These are phyloP conservation scores for Smallanthus sonchifolius DNA, from an alignment of 129 eudicot species.

Conservation along the genomic window DNA sequence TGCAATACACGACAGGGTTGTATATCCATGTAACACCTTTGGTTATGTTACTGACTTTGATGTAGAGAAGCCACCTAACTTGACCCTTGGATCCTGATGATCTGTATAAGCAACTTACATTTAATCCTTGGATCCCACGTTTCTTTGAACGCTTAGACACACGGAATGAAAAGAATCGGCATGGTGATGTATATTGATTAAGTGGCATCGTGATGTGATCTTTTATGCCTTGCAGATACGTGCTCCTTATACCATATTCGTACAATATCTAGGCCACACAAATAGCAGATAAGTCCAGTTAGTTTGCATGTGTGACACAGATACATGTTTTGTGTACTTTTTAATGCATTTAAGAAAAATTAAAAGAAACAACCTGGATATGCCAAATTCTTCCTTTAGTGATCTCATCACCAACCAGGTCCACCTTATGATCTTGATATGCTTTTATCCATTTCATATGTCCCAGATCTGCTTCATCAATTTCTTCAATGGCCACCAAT, in stretches of 20 bases:
- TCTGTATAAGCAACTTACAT: not conserved
- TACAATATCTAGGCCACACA: not conserved
- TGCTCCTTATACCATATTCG: slow-evolving; percentile 8
- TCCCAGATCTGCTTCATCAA: slow-evolving; percentile 10
- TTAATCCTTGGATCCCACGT: slow-evolving; percentile 9
- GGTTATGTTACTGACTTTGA: slow-evolving; percentile 11
- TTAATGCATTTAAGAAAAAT: not conserved
- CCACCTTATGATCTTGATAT: not conserved
- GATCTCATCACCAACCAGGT: not conserved
- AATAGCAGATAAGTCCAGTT: not conserved
- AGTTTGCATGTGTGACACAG: not conserved
- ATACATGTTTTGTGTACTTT: not conserved
- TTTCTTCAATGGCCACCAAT: not conserved
- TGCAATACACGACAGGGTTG: slow-evolving; percentile 21
- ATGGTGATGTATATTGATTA: not conserved
- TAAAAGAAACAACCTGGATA: not conserved
- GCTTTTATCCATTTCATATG: slow-evolving; percentile 16
- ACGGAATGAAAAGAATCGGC: not conserved
- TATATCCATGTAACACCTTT: slow-evolving; percentile 29
- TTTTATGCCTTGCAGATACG: not conserved
- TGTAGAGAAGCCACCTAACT: not conserved
- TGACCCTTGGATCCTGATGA: not conserved
- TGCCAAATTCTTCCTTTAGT: not conserved
- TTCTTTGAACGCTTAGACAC: not conserved
- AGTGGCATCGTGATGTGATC: not conserved